Evolutionary conservation across 306 rosid species (phyloP).

Genomic region (peach (Prunus persica)): Prunus_persica_NCBIv2 NC_034016.1:15549001-15549500

Average conservation of each 20-base stretch:
- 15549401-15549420: background rate
- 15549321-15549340: constrained; percentile 54
- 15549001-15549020: background rate
- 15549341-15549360: constrained; percentile 85
- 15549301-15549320: constrained; percentile 73
- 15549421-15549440: background rate
- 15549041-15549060: background rate
- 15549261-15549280: constrained; percentile 80
- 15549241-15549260: constrained; percentile 83
- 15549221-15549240: constrained; percentile 75
- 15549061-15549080: background rate
- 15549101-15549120: background rate
- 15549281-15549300: constrained; percentile 77
- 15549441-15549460: background rate
- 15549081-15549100: background rate
- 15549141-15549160: background rate
- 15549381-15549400: background rate
- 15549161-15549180: background rate
- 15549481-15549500: background rate
- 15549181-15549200: constrained; percentile 66
- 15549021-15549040: background rate
- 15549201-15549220: constrained; percentile 98
- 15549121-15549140: background rate
- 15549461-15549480: background rate
- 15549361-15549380: constrained; percentile 74